Evolutionary conservation across 2,329 filamentous ascomycete genomes (phyloP).

Genomic region (Fusarium setosum): DNA sequence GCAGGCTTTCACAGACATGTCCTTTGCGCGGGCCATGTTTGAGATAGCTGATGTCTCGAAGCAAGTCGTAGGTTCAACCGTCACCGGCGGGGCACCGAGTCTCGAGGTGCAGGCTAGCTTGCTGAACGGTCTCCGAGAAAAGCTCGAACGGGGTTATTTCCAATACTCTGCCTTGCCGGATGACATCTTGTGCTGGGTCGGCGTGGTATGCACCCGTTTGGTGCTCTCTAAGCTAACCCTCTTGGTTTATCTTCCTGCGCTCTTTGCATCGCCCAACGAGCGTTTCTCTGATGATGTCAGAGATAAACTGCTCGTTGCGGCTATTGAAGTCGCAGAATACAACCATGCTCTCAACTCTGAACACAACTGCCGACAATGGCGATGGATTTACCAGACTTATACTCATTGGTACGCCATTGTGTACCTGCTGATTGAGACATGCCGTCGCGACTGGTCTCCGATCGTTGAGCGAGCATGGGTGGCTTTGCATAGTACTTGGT

Average conservation of each 20-base stretch:
- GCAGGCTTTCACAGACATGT: constrained; percentile 65
- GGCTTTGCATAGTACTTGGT: constrained; percentile 57
- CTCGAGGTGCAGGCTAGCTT: constrained; percentile 56
- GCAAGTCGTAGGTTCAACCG: constrained; percentile 49
- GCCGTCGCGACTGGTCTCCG: constrained; percentile 57
- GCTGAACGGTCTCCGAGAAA: constrained; percentile 58
- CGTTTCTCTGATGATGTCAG: constrained; percentile 52
- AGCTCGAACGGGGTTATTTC: constrained; percentile 56
- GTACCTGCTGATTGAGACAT: constrained; percentile 64
- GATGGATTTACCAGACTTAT: constrained; percentile 70
- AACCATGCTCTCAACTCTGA: constrained; percentile 65
- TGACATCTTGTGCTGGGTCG: constrained; percentile 52
- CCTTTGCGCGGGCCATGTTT: constrained; percentile 52
- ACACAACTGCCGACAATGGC: constrained; percentile 60
- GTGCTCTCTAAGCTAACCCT: constrained; percentile 67
- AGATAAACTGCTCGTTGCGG: constrained; percentile 59
- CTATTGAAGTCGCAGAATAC: constrained; percentile 67
- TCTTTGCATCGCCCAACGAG: constrained; percentile 55
- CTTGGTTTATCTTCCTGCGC: constrained; percentile 63
- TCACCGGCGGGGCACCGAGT: constrained; percentile 40
- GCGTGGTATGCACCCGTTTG: constrained; percentile 53
- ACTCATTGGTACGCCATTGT: constrained; percentile 70
- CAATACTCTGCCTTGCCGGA: constrained; percentile 48
- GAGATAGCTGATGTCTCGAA: constrained; percentile 51
- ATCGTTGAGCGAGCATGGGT: constrained; percentile 60